These are phyloP conservation scores for Mortierella claussenii DNA, from an alignment of 192 early-diverging fungal genomes.

Conservation along the genomic window DNA sequence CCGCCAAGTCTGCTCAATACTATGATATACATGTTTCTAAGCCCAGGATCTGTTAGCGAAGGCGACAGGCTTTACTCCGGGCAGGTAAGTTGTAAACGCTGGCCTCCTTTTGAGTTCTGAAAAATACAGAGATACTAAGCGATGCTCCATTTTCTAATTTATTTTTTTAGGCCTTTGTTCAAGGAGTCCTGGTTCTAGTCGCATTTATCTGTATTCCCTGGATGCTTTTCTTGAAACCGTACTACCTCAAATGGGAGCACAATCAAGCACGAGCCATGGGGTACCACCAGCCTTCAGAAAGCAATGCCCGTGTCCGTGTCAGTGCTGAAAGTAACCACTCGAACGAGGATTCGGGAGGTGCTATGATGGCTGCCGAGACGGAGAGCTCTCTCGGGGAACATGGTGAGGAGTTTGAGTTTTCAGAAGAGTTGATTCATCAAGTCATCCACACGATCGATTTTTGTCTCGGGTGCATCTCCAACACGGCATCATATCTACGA, in stretches of 20 bases:
- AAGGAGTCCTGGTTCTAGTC: conserved; percentile 81
- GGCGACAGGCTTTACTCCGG: conserved; percentile 83
- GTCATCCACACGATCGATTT: conserved; percentile 99
- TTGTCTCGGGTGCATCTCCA: conserved; percentile 94
- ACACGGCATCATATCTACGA: conserved; percentile 98
- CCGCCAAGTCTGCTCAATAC: conserved; percentile 96
- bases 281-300: conserved; percentile 70
- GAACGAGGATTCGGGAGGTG: conserved; percentile 53
- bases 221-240: conserved; percentile 96
- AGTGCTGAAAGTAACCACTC: conserved; percentile 47
- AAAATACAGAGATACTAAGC: not conserved
- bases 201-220: conserved; percentile 94
- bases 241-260: conserved; percentile 85
- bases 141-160: not conserved
- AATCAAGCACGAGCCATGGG: conserved; percentile 74
- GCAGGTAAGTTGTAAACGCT: conserved; percentile 55
- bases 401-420: conserved; percentile 87
- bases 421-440: conserved; percentile 97
- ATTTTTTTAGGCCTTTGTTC: conserved; percentile 65
- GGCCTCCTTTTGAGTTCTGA: not conserved
- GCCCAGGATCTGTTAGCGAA: conserved; percentile 82
- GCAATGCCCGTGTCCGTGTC: conserved; percentile 56
- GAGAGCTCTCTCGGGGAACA: no score
- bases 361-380: no score
- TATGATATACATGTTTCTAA: conserved; percentile 98